Base-by-base conservation (phyloP, 306 rosid species). In the Morella rubra region DNA sequence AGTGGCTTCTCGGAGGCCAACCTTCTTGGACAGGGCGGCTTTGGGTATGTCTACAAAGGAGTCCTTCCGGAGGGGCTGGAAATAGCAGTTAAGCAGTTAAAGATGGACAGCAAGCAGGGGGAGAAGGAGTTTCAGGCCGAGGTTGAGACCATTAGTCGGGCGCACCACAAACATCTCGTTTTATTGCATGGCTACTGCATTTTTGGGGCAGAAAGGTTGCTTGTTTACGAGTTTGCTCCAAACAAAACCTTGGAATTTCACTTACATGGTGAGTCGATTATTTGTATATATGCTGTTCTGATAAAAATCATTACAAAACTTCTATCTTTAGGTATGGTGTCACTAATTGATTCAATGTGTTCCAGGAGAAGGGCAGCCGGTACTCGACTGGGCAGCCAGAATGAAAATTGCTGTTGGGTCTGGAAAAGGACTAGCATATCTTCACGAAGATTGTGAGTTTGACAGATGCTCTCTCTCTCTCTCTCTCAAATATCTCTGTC, bases 91-190 rank as follows among this genome's bases (percentile, higher is more conserved):
- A 85, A 86, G 80, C 83, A 79, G 79, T 37, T 89, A 55, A 85
- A 75, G 81, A 24, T 71, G 37, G 86, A 89, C 65, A 83, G 89
- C 77, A 56, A 78, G 41, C 90, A 89, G 70, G 90, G 86, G 47
- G 86, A 89, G 71, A 61, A 85, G 41, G 90, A 89, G 16, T 89
- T 86, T 74, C 89, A 82, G 52, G 79, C 89, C 4, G 93, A 86
- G 82, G 86, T 89, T 14, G 90, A 85, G 72, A 89, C 73, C 37
- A 87, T 85, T 81, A 81, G 83, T 75, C 50, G 86, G 47, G 87
- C 87, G 75, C 91, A 87, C 59, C 93, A 89, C 72, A 89, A 81
- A 76, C 86, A 89, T 81, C 82, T 87, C 27, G 89, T 89, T 69
- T 82, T 86, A 15, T 73, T 89, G 73, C 76, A 85, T 44, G 91